These are phyloP conservation scores for Saposhnikovia divaricata DNA, from an alignment of 129 eudicot genomes.

Conservation along the genomic window DNA sequence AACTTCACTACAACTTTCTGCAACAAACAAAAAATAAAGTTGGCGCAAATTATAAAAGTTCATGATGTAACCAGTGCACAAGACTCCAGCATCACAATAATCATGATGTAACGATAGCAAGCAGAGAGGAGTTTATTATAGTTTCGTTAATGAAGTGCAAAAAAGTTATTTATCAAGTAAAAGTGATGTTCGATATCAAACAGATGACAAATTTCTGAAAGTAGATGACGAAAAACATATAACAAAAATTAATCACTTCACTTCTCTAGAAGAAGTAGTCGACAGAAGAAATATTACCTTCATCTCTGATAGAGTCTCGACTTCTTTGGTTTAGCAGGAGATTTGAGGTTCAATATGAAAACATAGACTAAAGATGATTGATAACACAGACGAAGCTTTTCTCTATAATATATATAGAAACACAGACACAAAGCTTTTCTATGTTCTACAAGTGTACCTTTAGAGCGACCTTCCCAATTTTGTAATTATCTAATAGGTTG, in stretches of 20 bases:
- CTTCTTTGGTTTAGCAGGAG: background rate
- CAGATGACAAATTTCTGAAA: too few species aligned
- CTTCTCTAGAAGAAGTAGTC: background rate
- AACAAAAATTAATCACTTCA: background rate
- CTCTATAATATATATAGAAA: background rate
- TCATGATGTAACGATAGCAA: background rate
- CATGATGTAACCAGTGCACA: background rate
- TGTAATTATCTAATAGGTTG: background rate
- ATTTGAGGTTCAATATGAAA: background rate
- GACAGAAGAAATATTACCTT: background rate
- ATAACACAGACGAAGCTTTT: background rate
- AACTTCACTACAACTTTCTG: slow-evolving; percentile 48
- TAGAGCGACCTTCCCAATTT: background rate
- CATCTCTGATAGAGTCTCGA: background rate
- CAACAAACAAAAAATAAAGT: background rate
- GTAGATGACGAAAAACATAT: background rate
- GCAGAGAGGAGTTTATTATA: background rate
- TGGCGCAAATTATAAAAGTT: background rate
- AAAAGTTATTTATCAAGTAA: too few species aligned
- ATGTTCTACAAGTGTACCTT: background rate
- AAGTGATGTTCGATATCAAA: too few species aligned
- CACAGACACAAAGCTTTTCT: background rate
- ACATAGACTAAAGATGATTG: background rate
- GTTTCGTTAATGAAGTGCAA: background rate
- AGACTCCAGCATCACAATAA: background rate